A percentile compares a stretch with the other conserved stretches of the same genome.
Conservation (phyloP, 23 red algal species). For the Gracilaria domingensis region DNA sequence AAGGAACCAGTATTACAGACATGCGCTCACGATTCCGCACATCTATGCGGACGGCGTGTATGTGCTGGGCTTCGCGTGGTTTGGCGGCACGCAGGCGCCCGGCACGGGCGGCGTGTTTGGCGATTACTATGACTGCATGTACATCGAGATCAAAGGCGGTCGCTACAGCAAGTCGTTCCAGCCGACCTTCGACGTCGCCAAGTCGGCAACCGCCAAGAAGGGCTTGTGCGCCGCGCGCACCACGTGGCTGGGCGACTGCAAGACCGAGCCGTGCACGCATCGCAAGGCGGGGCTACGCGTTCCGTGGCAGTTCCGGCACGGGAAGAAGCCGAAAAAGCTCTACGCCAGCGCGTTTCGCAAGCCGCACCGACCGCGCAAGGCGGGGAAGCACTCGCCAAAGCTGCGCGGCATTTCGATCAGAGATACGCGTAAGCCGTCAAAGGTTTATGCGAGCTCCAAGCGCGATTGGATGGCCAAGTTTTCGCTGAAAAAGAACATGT, state of each 20-base stretch:
- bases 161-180: not conserved
- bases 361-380: not conserved
- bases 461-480: not conserved
- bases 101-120: constrained; percentile 21
- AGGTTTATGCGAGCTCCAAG: not conserved
- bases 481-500: not conserved
- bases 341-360: not conserved
- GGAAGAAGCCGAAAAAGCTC: not conserved
- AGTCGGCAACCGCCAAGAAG: not conserved
- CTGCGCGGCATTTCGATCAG: constrained; percentile 20
- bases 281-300: not conserved
- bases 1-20: constrained; percentile 26
- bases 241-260: constrained; percentile 33
- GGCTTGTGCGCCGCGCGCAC: constrained; percentile 15
- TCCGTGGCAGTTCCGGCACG: constrained; percentile 13
- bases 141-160: constrained; percentile 51
- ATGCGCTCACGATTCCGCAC: constrained; percentile 21
- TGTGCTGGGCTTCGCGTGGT: constrained; percentile 54
- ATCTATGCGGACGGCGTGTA: constrained; percentile 52
- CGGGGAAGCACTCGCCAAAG: not conserved
- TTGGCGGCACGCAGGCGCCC: constrained; percentile 25
- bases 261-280: constrained; percentile 36
- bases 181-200: constrained; percentile 1
- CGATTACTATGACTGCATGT: constrained; percentile 77
- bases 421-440: not conserved